These are phyloP conservation scores for Aspergillus indologenus DNA, from an alignment of 495 filamentous ascomycete species.

Conservation along the genomic window DNA sequence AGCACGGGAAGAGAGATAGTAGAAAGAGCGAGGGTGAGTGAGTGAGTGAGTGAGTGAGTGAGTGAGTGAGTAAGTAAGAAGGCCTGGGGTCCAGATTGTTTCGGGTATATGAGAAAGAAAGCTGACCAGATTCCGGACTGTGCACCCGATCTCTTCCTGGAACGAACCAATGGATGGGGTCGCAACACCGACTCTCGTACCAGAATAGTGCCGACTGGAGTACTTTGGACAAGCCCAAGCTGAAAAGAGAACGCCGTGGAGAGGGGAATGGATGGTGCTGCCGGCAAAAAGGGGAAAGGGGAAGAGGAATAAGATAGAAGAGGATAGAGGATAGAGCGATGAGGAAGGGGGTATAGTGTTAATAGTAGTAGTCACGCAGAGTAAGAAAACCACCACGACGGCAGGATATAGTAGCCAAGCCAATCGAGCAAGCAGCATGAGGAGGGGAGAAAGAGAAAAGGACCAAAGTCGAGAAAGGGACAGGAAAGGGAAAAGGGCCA, in stretches of 20 bases:
- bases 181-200: no score
- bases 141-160: neutral
- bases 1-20: slow-evolving; percentile 5
- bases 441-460: neutral
- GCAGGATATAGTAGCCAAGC: neutral
- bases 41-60: no score
- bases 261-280: no score
- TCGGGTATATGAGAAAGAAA: neutral
- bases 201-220: no score
- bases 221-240: neutral
- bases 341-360: no score
- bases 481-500: neutral
- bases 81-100: neutral
- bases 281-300: neutral
- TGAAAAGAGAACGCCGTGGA: neutral
- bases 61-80: slow-evolving; percentile 6
- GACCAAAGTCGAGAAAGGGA: neutral
- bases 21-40: no score
- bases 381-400: neutral
- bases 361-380: no score
- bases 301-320: neutral
- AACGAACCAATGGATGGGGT: no score
- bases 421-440: neutral
- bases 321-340: slow-evolving; percentile 4
- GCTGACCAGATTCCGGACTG: neutral